phyloP scores from a whole-genome alignment of 2,329 filamentous ascomycete genomes.

The Beauveria australis region DNA sequence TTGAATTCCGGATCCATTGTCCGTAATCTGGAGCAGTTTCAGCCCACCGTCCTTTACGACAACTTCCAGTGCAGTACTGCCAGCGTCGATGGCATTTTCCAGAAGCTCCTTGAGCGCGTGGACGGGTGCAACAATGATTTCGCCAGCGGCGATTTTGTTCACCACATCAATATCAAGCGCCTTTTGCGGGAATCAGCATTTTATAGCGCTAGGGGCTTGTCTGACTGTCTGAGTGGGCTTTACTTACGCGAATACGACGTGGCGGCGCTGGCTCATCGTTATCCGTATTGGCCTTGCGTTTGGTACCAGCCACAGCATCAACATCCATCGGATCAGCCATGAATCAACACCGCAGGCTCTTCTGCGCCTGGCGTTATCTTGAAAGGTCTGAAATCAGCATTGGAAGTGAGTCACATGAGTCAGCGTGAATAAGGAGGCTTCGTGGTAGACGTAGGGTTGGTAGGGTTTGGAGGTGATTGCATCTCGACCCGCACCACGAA shows the following conservation, averaged over 20 bases:
- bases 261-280: conserved; percentile 30
- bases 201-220: neutral
- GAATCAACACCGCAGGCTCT: neutral
- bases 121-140: conserved; percentile 95
- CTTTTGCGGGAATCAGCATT: conserved; percentile 31
- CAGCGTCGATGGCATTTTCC: conserved; percentile 96
- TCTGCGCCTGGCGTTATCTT: neutral
- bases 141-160: conserved; percentile 96
- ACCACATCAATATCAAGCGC: conserved; percentile 87
- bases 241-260: conserved; percentile 41
- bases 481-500: conserved; percentile 8
- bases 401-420: neutral
- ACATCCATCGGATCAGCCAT: conserved; percentile 38
- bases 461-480: neutral
- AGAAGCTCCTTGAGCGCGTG: conserved; percentile 95
- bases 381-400: neutral
- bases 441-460: neutral
- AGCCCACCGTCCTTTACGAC: conserved; percentile 90
- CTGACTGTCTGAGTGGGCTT: neutral
- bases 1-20: conserved; percentile 95
- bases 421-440: neutral
- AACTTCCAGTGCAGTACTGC: conserved; percentile 83
- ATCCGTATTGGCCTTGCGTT: conserved; percentile 39
- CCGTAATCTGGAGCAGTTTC: conserved; percentile 91
- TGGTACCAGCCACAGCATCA: conserved; percentile 35